Conservation (phyloP, 2,329 filamentous ascomycete species). For the Trichophyton benhamiae region DNA sequence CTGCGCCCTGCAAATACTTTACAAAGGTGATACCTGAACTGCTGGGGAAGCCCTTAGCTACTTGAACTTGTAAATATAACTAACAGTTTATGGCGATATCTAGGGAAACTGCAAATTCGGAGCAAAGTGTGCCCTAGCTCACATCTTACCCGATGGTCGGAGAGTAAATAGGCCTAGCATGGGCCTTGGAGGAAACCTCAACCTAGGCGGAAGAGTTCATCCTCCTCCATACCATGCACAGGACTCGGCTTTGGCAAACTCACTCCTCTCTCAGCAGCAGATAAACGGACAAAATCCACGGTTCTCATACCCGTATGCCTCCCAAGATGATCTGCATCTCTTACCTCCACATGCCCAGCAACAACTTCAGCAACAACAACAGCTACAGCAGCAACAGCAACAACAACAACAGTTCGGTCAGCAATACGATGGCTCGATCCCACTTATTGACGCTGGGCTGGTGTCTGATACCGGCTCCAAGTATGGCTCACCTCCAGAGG, state of each 20-base stretch:
- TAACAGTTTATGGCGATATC: conserved; percentile 7
- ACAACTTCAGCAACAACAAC: conserved; percentile 1
- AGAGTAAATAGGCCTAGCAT: conserved; percentile 65
- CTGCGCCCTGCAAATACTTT: conserved; percentile 93
- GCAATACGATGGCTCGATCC: conserved; percentile 37
- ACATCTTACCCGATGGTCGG: conserved; percentile 85
- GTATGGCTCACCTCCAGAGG: conserved; percentile 76
- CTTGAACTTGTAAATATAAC: background rate
- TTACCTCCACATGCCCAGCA: conserved; percentile 21
- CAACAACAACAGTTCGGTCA: background rate
- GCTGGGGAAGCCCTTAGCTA: background rate
- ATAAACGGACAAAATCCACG: conserved; percentile 39
- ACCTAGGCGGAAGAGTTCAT: conserved; percentile 55
- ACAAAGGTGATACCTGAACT: conserved; percentile 56
- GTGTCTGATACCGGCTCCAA: conserved; percentile 47
- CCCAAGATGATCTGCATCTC: conserved; percentile 34
- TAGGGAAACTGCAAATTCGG: conserved; percentile 99
- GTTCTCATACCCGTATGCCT: conserved; percentile 30
- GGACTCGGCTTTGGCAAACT: conserved; percentile 62
- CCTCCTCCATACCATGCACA: conserved; percentile 50
- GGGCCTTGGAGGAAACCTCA: conserved; percentile 42
- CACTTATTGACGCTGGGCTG: conserved; percentile 47
- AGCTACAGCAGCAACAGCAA: conserved; percentile 10
- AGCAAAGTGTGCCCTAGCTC: conserved; percentile 90
- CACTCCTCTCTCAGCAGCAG: conserved; percentile 50